Base-by-base conservation (phyloP, 1,139 yeast species). In the Hyphopichia khmerensis region DNA sequence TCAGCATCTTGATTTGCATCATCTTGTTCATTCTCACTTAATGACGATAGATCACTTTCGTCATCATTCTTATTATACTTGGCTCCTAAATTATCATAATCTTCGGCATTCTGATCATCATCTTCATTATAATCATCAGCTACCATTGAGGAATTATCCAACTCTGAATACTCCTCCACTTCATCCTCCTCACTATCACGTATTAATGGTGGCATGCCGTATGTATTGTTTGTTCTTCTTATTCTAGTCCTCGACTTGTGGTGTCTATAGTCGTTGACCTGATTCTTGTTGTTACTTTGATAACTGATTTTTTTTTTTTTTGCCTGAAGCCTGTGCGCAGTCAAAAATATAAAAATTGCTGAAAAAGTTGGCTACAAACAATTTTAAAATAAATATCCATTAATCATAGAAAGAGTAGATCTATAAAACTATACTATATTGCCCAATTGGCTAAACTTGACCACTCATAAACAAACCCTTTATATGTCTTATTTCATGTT, bases 381-480 rank as follows among this genome's bases (percentile, higher is more conserved):
- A 30, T 30, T 8, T n/a, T 30, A n/a, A 30, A 30, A 30, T 14
- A 30, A 14, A 14, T 30, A 30, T 14, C 31, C n/a, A 27, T 11
- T 11, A 13, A 13, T 27, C 31, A 13, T 27, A 11, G n/a, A n/a
- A n/a, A n/a, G n/a, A n/a, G n/a, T n/a, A n/a, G n/a, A n/a, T n/a
- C n/a, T n/a, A n/a, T n/a, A n/a, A n/a, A n/a, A n/a, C n/a, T n/a
- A n/a, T n/a, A n/a, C n/a, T n/a, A n/a, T n/a, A n/a, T n/a, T n/a
- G n/a, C n/a, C 15, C 10, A 11, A 6, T 6, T 8, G 8, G 8
- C 14, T 42, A 60, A 9, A 57, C 61, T 43, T 69, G 65, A 1
- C 78, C 78, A 50, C 75, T 70, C 74, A 72, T 72, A 48, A 55
- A 72, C 49, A 69, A 53, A 7, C 78, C 78, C 53, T 72, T 72